Evolutionary conservation across 306 rosid genomes (phyloP), one percentile per base, ranked within the genome.

Genomic region (Quercus engelmannii): DNA sequence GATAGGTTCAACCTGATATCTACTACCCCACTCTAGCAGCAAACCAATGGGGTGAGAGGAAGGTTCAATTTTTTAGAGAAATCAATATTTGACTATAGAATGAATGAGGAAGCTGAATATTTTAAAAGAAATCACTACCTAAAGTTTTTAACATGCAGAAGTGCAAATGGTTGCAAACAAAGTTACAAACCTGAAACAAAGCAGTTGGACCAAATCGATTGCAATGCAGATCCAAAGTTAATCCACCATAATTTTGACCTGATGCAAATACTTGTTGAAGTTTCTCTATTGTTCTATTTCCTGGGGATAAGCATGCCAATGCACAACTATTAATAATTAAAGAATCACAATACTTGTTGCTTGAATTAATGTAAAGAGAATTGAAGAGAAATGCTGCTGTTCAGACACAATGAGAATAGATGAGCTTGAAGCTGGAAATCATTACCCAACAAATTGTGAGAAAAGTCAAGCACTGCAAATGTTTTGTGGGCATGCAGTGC

Each of bases 381-480:
- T 73, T 51, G 77, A 70, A 26, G 9, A 54, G 33, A 77, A 56
- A 21, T 61, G 11, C 20, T 31, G 57, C 67, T 43, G 68, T 51
- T 78, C 41, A 78, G 54, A 82, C 74, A 71, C 77, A 71, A 74
- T 64, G 8, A n/a, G 17, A 57, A 71, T 25, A 71, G 6, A 73
- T n/a, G 54, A 30, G 70, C 52, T 33, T 58, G 52, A 83, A 56
- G 73, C 56, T 67, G 75, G 76, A 64, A 51, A 62, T 46, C 5
- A 23, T 71, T 87, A 92, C 99, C 99, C 86, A 94, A 86, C 64
- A 87, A 70, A 82, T 94, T 94, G 90, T 94, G 97, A 80, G 99
- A 94, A 81, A 94, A 90, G 85, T 94, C 97, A 54, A 94, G 91
- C 89, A 94, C 73, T 38, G 94, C 81, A 86, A 92, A 94, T 76